A percentile compares a stretch with the other conserved stretches of the same genome.
Evolutionary conservation across 352 stramenopile genomes (phyloP).

Genomic region (Pythium folliculosum): DNA sequence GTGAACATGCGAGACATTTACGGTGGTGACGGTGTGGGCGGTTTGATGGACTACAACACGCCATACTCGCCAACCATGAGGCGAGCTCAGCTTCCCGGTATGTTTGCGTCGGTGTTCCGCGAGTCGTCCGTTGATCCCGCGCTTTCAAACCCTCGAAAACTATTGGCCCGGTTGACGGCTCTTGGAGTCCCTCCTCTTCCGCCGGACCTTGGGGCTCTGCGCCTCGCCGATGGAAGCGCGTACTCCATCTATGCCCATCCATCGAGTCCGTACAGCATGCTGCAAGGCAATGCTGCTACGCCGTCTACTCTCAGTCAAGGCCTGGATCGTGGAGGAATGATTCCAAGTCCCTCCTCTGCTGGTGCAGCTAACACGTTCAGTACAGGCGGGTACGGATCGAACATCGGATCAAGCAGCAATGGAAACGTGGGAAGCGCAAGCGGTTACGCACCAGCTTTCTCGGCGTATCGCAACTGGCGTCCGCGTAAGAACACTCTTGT

Average conservation of each 20-base stretch:
- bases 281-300: slow-evolving; percentile 20
- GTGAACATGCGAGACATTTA: slow-evolving; percentile 85
- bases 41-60: slow-evolving; percentile 53
- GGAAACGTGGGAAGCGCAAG: slow-evolving; percentile 31
- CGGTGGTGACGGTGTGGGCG: slow-evolving; percentile 59
- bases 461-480: slow-evolving; percentile 75
- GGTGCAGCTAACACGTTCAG: slow-evolving; percentile 5
- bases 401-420: slow-evolving; percentile 14
- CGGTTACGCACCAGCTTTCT: slow-evolving; percentile 43
- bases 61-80: slow-evolving; percentile 68
- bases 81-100: slow-evolving; percentile 40
- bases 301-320: slow-evolving; percentile 1
- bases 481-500: slow-evolving; percentile 84
- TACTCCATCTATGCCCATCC: slow-evolving; percentile 85
- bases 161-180: slow-evolving; percentile 88
- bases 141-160: slow-evolving; percentile 80
- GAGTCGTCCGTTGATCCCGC: slow-evolving; percentile 83
- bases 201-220: slow-evolving; percentile 86
- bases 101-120: slow-evolving; percentile 23
- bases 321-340: slow-evolving; percentile 24
- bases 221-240: slow-evolving; percentile 56
- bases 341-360: slow-evolving; percentile 13
- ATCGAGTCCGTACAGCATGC: slow-evolving; percentile 61
- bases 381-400: slow-evolving; percentile 12
- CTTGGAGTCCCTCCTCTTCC: slow-evolving; percentile 92